Conservation (phyloP, 371 early-diverging fungal genomes). For the Circinella minor region DNA sequence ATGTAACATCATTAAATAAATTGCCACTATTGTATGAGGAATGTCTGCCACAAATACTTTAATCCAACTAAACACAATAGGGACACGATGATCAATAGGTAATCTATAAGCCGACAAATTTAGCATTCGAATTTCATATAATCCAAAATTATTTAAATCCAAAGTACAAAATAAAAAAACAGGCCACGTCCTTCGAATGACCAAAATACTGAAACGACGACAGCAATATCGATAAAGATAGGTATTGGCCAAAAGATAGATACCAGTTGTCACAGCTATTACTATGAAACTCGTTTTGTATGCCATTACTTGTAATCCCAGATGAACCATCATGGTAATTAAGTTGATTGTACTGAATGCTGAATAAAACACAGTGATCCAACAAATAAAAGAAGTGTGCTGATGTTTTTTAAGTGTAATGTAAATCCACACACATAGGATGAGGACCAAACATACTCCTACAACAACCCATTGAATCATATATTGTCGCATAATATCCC, state of each 20-base stretch:
- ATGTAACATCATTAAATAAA: constrained; percentile 17
- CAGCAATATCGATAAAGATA: constrained; percentile 18
- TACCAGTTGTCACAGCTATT: constrained; percentile 4
- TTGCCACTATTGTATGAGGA: constrained; percentile 14
- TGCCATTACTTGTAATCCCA: background rate
- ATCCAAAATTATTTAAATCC: constrained; percentile 18
- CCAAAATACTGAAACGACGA: constrained; percentile 17
- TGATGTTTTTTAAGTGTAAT: constrained; percentile 9
- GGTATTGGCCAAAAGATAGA: constrained; percentile 1
- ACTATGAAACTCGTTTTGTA: constrained; percentile 9
- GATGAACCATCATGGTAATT: constrained; percentile 15
- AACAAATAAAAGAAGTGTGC: constrained; percentile 12
- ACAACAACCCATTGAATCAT: constrained; percentile 20
- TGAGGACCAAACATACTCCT: constrained; percentile 2
- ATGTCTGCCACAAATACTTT: constrained; percentile 18
- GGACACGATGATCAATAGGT: constrained; percentile 14
- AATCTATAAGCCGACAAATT: constrained; percentile 17
- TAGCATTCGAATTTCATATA: constrained; percentile 16
- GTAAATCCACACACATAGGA: constrained; percentile 11
- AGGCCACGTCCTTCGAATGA: constrained; percentile 22
- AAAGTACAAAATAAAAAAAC: constrained; percentile 15
- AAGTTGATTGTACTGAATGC: constrained; percentile 15
- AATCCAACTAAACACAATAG: constrained; percentile 11
- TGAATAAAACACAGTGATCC: constrained; percentile 15
- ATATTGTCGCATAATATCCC: constrained; percentile 15